Evolutionary conservation across 192 early-diverging fungal genomes (phyloP), one percentile per base, ranked within the genome.

Genomic region (Tieghemiomyces parasiticus): DNA sequence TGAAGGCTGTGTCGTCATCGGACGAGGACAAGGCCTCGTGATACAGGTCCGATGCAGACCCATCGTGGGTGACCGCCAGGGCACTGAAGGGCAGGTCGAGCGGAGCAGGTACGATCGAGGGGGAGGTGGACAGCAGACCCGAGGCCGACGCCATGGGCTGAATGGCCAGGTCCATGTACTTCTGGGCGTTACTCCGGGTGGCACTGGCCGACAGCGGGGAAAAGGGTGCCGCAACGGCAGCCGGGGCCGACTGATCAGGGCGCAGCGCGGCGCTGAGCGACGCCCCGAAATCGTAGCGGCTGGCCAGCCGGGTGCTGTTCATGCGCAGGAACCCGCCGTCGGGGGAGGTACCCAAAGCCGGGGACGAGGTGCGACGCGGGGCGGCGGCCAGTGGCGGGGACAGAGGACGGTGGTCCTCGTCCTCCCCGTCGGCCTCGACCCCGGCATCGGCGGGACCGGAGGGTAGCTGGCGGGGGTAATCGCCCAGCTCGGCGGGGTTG

Each of bases 221-320:
- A 38, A 58, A 58, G 34, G 55, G n/a, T 24, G 13, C 32, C 6
- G 55, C 32, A 25, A n/a, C 35, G 19, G 22, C 31, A 34, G 0
- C n/a, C 8, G 35, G n/a, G 34, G 34, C 33, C 6, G 52, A n/a
- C 8, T 10, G 4, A 19, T 16, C 24, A 4, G 29, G 28, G 4
- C 19, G 29, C n/a, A 58, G 16, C 19, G 67, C 67, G 30, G 67
- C 67, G 42, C 61, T 63, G 2, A 72, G 61, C 31, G 67, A 72
- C 0, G 67, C 67, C 22, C 64, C 61, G 60, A 72, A 72, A 33
- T 72, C 64, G 52, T 72, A 72, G 20, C 71, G 60, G 20, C 50
- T 46, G 46, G 64, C 64, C 24, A 69, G 32, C 3, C 56, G 49
- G 34, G 63, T 63, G 31, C 49, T 58, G 48, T 51, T 46, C 20